These are phyloP conservation scores for Candida ascalaphidarum DNA, from an alignment of 805 yeast species.

Conservation along the genomic window DNA sequence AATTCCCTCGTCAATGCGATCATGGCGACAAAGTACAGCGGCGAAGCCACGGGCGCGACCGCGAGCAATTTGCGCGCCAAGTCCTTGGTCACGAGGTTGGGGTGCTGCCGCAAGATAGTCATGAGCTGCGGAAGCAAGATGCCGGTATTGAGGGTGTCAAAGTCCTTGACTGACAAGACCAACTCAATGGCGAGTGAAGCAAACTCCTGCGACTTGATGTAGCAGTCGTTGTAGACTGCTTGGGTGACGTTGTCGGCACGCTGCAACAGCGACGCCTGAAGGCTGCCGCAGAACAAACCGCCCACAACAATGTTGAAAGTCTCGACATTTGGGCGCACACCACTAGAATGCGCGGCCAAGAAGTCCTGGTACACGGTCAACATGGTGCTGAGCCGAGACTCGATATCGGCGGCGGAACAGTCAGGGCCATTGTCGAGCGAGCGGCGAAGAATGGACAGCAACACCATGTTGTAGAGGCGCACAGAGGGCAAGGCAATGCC, in stretches of 20 bases:
- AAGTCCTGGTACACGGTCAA: constrained; percentile 64
- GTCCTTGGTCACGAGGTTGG: constrained; percentile 15
- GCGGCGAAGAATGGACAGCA: constrained; percentile 47
- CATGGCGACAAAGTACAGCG: constrained; percentile 25
- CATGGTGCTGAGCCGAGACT: constrained; percentile 52
- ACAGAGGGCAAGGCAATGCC: constrained; percentile 40
- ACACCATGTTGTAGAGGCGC: constrained; percentile 44
- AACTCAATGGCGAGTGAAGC: constrained; percentile 36
- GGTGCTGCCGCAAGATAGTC: constrained; percentile 18
- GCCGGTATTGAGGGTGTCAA: constrained; percentile 22
- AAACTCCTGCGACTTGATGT: constrained; percentile 33
- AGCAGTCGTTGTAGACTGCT: constrained; percentile 38
- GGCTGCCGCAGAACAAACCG: constrained; percentile 43
- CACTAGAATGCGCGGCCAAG: constrained; percentile 19
- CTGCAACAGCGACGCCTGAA: constrained; percentile 22
- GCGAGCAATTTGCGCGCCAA: constrained; percentile 13
- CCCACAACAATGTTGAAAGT: constrained; percentile 45
- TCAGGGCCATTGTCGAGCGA: constrained; percentile 23
- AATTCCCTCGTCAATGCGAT: constrained; percentile 22
- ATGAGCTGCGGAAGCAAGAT: constrained; percentile 27
- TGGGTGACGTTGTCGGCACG: constrained; percentile 39
- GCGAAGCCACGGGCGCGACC: constrained; percentile 13
- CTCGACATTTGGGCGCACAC: constrained; percentile 40
- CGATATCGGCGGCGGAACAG: constrained; percentile 29
- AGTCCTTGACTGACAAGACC: constrained; percentile 36